Base-by-base conservation (phyloP, 1,284 basidiomycete species). In the Leccinum fallax region DNA sequence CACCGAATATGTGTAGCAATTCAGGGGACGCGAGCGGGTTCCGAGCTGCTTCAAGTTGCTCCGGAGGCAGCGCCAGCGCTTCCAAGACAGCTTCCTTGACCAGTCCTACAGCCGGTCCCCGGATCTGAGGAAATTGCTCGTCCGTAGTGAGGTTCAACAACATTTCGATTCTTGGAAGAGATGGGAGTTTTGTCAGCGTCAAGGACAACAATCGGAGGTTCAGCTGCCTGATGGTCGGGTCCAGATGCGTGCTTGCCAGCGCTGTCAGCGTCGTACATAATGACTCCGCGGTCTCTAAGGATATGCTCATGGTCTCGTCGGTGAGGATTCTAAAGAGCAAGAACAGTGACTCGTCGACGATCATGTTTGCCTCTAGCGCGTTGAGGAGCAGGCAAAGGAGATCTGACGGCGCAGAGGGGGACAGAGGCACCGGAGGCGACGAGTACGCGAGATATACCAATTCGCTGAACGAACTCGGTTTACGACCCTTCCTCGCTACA, bases 21-120 rank as follows among this genome's bases (percentile, higher is more conserved):
- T 74, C 62, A 7, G 63, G 58, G 19, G 72, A 76, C 0, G 61
- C 72, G 26, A 74, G 74, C 4, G 59, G 56, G 13, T 69, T 73
- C 43, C 46, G 53, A 54, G 61, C 24, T 57, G 52, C 53, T 15
- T 32, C 10, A 32, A 32, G 32, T 32, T 49, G 52, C 10, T 60
- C 52, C 9, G 52, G n/a, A 15, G 74, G 67, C 15, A 65, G 57
- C 8, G 55, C 63, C 10, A 90, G 73, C 1, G 79, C 83, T 57
- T 85, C 80, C 5, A 92, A 71, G 1, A 87, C 75, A 1, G 84
- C 83, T 59, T 90, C 88, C 70, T 88, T 90, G 3, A 90, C 78
- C 5, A 92, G 76, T 0, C 86, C 85, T 2, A 92, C 78, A 0
- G 86, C 82, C 0, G 89, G 87, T 0, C 85, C 82, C 9, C 85